Evolutionary conservation across 768 basidiomycete genomes (phyloP).

Genomic region (Mycena albidolilacea): DNA sequence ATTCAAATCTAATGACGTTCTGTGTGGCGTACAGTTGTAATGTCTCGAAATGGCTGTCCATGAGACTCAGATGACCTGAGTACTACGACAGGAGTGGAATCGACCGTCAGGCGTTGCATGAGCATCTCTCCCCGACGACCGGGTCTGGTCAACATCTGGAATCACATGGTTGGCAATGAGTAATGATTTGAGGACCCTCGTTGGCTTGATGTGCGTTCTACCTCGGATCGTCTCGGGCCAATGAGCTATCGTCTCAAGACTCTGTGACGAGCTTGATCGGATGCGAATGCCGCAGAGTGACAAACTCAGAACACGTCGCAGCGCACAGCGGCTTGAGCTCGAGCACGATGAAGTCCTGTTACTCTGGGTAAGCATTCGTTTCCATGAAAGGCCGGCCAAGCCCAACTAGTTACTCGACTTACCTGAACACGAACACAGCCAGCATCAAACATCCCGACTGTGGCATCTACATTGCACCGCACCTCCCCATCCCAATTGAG

Average conservation of each 20-base stretch:
- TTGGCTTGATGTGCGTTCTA: background rate
- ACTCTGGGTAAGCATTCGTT: background rate
- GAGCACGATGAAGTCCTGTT: constrained; percentile 33
- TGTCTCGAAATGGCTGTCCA: too few species aligned
- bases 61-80: too few species aligned
- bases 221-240: constrained; percentile 12
- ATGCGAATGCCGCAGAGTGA: constrained; percentile 25
- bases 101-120: too few species aligned
- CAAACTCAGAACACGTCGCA: background rate
- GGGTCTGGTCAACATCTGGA: too few species aligned
- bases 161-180: too few species aligned
- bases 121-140: too few species aligned
- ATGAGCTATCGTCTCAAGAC: constrained; percentile 27
- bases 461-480: background rate
- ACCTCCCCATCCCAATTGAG: constrained; percentile 23
- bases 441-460: constrained; percentile 28
- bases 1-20: too few species aligned
- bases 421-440: constrained; percentile 29
- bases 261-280: constrained; percentile 38
- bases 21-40: too few species aligned
- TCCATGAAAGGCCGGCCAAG: too few species aligned
- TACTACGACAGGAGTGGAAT: too few species aligned
- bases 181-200: too few species aligned
- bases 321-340: constrained; percentile 21
- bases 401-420: background rate